Evolutionary conservation across 768 basidiomycete genomes (phyloP).

Genomic region (Termitomyces sp.): DNA sequence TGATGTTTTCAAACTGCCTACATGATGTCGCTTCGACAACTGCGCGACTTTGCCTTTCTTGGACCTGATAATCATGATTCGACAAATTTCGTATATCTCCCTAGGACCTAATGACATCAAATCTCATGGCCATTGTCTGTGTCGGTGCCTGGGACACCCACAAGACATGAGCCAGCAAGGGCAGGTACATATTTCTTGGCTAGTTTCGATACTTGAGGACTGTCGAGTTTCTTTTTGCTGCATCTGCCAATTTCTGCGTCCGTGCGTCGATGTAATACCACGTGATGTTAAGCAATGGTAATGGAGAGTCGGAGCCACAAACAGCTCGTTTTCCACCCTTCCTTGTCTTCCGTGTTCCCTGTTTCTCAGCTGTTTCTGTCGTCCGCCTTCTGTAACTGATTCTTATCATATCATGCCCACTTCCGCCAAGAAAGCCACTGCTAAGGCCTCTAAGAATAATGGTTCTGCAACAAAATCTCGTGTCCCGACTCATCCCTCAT

Average conservation of each 20-base stretch:
- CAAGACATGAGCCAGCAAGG: neutral
- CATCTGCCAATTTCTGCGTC: constrained; percentile 11
- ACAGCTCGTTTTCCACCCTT: constrained; percentile 19
- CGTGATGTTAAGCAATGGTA: constrained; percentile 18
- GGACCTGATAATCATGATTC: neutral
- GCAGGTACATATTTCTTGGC: neutral
- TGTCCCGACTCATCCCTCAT: constrained; percentile 50
- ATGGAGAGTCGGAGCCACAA: constrained; percentile 18
- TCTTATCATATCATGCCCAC: constrained; percentile 16
- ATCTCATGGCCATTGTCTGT: neutral
- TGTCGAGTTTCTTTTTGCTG: constrained; percentile 1
- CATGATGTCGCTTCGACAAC: neutral
- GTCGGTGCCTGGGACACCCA: neutral
- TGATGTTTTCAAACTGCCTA: neutral
- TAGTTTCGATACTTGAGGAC: neutral
- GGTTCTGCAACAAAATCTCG: constrained; percentile 28
- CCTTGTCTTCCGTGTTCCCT: constrained; percentile 10
- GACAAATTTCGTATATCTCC: neutral
- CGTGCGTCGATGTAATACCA: constrained; percentile 20
- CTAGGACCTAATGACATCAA: neutral
- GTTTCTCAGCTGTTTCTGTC: constrained; percentile 2
- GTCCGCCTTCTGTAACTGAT: neutral
- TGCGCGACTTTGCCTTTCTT: neutral
- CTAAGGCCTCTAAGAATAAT: constrained; percentile 32
- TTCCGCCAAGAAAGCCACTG: constrained; percentile 29